These are phyloP conservation scores for Candida ascalaphidarum DNA, from an alignment of 805 yeast species.

Conservation along the genomic window DNA sequence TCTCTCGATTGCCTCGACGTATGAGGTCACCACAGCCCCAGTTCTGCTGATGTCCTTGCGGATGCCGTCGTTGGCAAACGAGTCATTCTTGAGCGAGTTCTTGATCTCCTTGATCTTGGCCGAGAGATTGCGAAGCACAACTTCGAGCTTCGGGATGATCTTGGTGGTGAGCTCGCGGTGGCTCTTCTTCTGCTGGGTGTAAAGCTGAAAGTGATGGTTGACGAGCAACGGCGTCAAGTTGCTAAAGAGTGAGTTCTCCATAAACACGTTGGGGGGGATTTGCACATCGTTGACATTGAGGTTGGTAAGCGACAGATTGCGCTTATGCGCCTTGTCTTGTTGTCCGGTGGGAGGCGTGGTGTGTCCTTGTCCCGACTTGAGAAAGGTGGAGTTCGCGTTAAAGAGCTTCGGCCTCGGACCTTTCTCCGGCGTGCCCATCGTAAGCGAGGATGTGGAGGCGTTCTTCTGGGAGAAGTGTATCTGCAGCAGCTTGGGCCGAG, in stretches of 20 bases:
- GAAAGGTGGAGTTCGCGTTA: constrained; percentile 14
- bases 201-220: constrained; percentile 24
- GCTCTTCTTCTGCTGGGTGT: constrained; percentile 17
- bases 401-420: constrained; percentile 13
- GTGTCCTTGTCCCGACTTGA: constrained; percentile 12
- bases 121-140: constrained; percentile 23
- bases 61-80: constrained; percentile 28
- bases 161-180: constrained; percentile 22
- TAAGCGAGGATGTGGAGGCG: neutral
- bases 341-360: too few relatives aligned
- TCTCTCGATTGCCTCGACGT: constrained; percentile 22
- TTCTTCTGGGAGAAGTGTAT: neutral
- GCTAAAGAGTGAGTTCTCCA: constrained; percentile 15
- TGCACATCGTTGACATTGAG: constrained; percentile 9
- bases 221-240: constrained; percentile 24
- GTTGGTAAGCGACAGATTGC: constrained; percentile 6
- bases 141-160: constrained; percentile 29
- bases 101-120: constrained; percentile 34
- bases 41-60: constrained; percentile 47
- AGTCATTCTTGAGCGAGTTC: constrained; percentile 29
- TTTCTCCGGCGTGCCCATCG: constrained; percentile 4
- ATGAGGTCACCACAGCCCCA: constrained; percentile 37
- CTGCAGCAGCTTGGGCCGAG: neutral
- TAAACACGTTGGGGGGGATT: constrained; percentile 14
- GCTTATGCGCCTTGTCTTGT: too few relatives aligned